Evolutionary conservation across 495 filamentous ascomycete genomes (phyloP).

Genomic region (Aspergillus carlsbadensis): DNA sequence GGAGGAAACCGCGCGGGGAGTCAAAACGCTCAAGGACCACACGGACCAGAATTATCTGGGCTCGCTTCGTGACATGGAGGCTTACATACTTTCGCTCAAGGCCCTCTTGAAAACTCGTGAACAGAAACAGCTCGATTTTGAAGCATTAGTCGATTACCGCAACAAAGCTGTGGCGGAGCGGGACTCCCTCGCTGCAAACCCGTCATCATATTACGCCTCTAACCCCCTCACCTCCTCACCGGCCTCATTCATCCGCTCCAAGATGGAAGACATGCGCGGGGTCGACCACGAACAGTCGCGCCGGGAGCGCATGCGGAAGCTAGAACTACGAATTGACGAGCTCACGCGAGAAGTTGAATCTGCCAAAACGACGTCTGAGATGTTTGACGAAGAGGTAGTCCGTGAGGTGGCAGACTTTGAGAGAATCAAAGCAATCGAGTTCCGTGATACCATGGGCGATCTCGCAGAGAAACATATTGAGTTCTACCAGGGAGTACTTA

Average conservation of each 20-base stretch:
- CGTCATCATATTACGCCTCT: slow-evolving; percentile 58
- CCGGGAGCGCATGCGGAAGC: slow-evolving; percentile 79
- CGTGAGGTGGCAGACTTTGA: slow-evolving; percentile 92
- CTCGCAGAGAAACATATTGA: slow-evolving; percentile 83
- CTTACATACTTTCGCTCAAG: slow-evolving; percentile 82
- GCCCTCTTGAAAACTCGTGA: slow-evolving; percentile 88
- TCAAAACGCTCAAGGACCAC: slow-evolving; percentile 78
- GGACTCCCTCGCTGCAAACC: slow-evolving; percentile 68
- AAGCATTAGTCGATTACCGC: slow-evolving; percentile 93
- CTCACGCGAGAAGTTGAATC: slow-evolving; percentile 84
- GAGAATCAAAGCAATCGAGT: slow-evolving; percentile 90
- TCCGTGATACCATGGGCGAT: slow-evolving; percentile 78
- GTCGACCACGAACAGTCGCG: slow-evolving; percentile 94
- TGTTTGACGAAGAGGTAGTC: slow-evolving; percentile 92
- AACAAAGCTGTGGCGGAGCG: slow-evolving; percentile 86
- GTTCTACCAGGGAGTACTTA: slow-evolving; percentile 77
- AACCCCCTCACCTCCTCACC: slow-evolving; percentile 63
- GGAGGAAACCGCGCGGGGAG: slow-evolving; percentile 73
- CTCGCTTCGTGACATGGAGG: slow-evolving; percentile 87
- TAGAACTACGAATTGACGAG: slow-evolving; percentile 88
- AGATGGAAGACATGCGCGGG: slow-evolving; percentile 94
- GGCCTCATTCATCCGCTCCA: slow-evolving; percentile 86
- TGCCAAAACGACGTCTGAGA: slow-evolving; percentile 76
- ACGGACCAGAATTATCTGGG: slow-evolving; percentile 96
- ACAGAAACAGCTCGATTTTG: slow-evolving; percentile 97